Conservation (phyloP, 352 stramenopile genomes). For the Phytopythium vexans region DNA sequence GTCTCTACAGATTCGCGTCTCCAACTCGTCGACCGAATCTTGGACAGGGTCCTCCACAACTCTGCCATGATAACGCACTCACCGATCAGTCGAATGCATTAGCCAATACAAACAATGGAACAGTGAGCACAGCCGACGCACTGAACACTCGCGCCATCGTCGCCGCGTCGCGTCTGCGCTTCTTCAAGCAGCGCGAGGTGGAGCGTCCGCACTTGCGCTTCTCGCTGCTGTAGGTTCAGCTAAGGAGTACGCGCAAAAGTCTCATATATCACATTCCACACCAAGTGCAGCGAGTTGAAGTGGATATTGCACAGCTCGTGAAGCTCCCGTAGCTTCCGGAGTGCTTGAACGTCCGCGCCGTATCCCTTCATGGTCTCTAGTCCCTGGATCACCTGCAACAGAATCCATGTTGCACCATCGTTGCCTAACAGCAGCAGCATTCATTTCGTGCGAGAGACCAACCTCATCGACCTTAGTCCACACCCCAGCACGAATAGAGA, state of each 20-base stretch:
- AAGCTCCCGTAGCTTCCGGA: constrained; percentile 49
- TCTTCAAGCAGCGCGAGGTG: constrained; percentile 51
- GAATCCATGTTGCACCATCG: not conserved
- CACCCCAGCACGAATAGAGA: constrained; percentile 19
- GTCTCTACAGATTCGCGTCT: not conserved
- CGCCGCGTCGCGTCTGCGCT: not conserved
- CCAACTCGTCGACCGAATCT: not conserved
- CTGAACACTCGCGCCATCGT: no score
- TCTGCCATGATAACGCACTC: not conserved
- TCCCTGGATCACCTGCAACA: constrained; percentile 24
- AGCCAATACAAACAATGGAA: not conserved
- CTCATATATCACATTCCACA: not conserved
- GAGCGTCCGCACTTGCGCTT: constrained; percentile 53
- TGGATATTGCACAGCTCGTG: constrained; percentile 73
- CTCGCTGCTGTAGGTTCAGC: constrained; percentile 38
- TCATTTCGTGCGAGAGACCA: not conserved
- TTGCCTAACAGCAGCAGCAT: not conserved
- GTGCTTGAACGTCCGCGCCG: constrained; percentile 26
- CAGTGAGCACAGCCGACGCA: not conserved
- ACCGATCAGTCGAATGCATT: not conserved
- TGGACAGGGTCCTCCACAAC: not conserved
- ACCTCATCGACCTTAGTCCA: constrained; percentile 41
- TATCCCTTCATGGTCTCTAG: constrained; percentile 27
- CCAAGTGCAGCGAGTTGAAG: constrained; percentile 2
- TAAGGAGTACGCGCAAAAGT: not conserved